A percentile compares a stretch with the other conserved stretches of the same genome.
These are phyloP conservation scores for Brettanomyces nanus DNA, from an alignment of 805 yeast species.

Conservation along the genomic window DNA sequence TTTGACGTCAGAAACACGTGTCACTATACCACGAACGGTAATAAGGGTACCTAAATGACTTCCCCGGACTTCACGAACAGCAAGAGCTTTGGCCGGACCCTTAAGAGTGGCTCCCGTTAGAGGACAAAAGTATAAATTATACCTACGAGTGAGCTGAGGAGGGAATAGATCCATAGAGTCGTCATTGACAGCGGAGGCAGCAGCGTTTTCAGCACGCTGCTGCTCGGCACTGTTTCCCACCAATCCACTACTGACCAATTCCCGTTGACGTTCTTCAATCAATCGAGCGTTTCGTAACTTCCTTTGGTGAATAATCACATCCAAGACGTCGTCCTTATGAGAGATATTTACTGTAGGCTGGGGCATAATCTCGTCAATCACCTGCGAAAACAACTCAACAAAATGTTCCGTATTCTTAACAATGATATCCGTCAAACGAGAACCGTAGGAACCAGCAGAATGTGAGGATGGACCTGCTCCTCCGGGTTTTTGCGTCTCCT, in stretches of 20 bases:
- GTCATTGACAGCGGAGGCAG: conserved; percentile 13
- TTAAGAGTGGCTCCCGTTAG: conserved; percentile 34
- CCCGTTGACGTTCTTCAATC: conserved; percentile 59
- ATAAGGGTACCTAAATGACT: conserved; percentile 75
- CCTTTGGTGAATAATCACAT: conserved; percentile 87
- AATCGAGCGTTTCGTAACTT: conserved; percentile 70
- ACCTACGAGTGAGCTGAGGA: conserved; percentile 77
- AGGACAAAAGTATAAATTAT: conserved; percentile 81
- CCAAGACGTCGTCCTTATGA: conserved; percentile 84
- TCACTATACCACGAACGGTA: conserved; percentile 89
- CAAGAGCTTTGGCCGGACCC: conserved; percentile 46
- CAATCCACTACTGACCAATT: conserved; percentile 37
- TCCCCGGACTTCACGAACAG: conserved; percentile 89
- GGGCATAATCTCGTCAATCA: conserved; percentile 79
- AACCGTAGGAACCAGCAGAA: background rate
- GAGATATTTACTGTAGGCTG: conserved; percentile 72
- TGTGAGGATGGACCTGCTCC: conserved; percentile 1
- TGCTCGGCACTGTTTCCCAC: conserved; percentile 15
- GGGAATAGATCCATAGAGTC: conserved; percentile 58
- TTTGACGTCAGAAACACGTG: conserved; percentile 93
- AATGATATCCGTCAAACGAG: conserved; percentile 50
- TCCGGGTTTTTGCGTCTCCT: conserved; percentile 31
- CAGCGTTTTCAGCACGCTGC: conserved; percentile 7
- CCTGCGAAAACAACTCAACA: conserved; percentile 64
- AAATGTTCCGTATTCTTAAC: conserved; percentile 71